phyloP scores from a whole-genome alignment of 768 basidiomycete species.

The Psilocybe cyanescens region DNA sequence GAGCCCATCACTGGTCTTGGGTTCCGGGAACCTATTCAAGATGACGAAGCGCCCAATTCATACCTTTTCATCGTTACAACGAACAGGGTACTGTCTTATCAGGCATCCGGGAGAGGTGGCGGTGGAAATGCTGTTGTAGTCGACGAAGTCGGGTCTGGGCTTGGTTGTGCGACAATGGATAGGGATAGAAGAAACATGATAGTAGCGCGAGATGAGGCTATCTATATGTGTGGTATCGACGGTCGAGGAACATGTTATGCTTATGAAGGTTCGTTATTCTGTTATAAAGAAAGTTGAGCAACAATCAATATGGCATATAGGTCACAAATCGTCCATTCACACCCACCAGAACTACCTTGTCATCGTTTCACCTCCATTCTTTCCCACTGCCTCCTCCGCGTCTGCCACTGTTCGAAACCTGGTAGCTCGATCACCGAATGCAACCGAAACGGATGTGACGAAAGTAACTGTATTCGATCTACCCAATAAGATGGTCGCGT shows the following conservation, averaged over 20 bases:
- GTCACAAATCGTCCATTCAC: conserved; percentile 77
- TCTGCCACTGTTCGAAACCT: conserved; percentile 80
- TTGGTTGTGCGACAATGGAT: conserved; percentile 88
- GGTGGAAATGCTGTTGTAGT: conserved; percentile 69
- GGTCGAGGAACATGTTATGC: conserved; percentile 87
- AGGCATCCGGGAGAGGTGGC: conserved; percentile 71
- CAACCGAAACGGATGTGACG: conserved; percentile 62
- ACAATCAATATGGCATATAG: conserved; percentile 34
- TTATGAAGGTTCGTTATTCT: conserved; percentile 73
- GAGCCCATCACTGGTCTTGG: conserved; percentile 95
- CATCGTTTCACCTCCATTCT: conserved; percentile 86
- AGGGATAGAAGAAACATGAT: conserved; percentile 74
- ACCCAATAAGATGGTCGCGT: conserved; percentile 90
- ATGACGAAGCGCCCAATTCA: conserved; percentile 38
- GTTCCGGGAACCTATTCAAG: conserved; percentile 68
- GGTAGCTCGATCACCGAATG: conserved; percentile 52
- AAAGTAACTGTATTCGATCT: conserved; percentile 89
- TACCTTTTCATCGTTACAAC: conserved; percentile 90
- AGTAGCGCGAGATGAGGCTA: conserved; percentile 89
- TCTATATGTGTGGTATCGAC: conserved; percentile 83
- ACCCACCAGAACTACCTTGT: conserved; percentile 85
- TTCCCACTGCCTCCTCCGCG: conserved; percentile 63
- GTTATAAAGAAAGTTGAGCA: neutral
- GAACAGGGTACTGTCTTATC: conserved; percentile 76
- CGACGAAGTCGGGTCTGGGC: conserved; percentile 83